Percentiles rank a stretch among this genome's conserved stretches.
phyloP scores from a whole-genome alignment of 2,329 filamentous ascomycete species.

The Malbranchea zuffiana region DNA sequence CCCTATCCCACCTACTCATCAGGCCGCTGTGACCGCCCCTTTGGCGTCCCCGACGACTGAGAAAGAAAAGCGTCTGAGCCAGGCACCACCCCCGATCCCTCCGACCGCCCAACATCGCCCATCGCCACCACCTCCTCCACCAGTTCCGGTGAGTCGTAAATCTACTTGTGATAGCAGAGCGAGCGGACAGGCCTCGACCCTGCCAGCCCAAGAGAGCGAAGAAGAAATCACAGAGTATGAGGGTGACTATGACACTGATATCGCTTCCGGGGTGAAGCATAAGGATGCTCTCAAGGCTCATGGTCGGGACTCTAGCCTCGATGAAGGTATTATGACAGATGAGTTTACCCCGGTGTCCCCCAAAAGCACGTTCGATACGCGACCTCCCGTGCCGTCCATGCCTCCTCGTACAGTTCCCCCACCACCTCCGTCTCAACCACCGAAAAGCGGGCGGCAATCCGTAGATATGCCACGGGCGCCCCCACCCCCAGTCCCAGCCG shows the following conservation, averaged over 20 bases:
- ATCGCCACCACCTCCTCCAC: slow-evolving; percentile 53
- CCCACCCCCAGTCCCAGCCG: slow-evolving; percentile 50
- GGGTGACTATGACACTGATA: slow-evolving; percentile 95
- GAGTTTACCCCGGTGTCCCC: slow-evolving; percentile 43
- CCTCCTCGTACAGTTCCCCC: slow-evolving; percentile 54
- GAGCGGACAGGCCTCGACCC: slow-evolving; percentile 34
- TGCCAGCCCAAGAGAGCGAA: slow-evolving; percentile 51
- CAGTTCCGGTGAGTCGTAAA: slow-evolving; percentile 44
- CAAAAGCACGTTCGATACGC: slow-evolving; percentile 29
- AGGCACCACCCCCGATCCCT: slow-evolving; percentile 29
- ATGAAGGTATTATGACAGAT: slow-evolving; percentile 51
- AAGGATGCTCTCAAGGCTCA: slow-evolving; percentile 86
- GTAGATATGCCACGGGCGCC: slow-evolving; percentile 59
- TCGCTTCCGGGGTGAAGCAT: slow-evolving; percentile 82
- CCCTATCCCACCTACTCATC: background rate
- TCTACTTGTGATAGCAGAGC: slow-evolving; percentile 47
- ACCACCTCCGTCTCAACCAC: slow-evolving; percentile 53
- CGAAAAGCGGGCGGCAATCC: slow-evolving; percentile 49
- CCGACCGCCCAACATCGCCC: slow-evolving; percentile 47
- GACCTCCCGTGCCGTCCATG: slow-evolving; percentile 40
- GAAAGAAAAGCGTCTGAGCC: slow-evolving; percentile 34
- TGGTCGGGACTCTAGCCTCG: slow-evolving; percentile 62
- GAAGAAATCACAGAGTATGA: slow-evolving; percentile 90
- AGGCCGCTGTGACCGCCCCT: slow-evolving; percentile 1
- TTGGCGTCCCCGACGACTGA: slow-evolving; percentile 22